phyloP scores from a whole-genome alignment of 2,329 filamentous ascomycete genomes.

The Pseudocercospora pini-densiflorae region DNA sequence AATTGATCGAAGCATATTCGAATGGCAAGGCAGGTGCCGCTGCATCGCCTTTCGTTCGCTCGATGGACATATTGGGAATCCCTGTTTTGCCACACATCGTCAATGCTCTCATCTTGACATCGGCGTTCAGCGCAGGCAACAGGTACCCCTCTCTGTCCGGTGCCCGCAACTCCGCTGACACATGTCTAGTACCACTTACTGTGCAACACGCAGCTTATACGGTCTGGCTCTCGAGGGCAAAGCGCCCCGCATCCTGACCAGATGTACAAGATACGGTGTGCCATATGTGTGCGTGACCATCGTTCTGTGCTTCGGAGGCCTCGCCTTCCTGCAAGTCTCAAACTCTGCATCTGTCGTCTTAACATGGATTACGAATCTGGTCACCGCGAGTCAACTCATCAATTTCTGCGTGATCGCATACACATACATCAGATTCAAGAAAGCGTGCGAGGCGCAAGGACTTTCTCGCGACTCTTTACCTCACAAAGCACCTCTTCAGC shows the following conservation, averaged over 20 bases:
- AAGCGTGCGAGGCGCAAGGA: not conserved
- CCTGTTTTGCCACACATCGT: constrained; percentile 69
- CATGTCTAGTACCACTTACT: constrained; percentile 40
- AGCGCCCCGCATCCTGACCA: constrained; percentile 59
- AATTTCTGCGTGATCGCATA: constrained; percentile 56
- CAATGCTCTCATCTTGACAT: constrained; percentile 70
- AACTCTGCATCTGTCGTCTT: constrained; percentile 22
- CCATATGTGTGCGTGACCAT: constrained; percentile 72
- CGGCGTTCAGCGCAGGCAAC: constrained; percentile 63
- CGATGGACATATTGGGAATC: constrained; percentile 70
- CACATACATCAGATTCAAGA: constrained; percentile 3
- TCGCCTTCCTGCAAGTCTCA: constrained; percentile 73
- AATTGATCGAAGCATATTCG: constrained; percentile 62
- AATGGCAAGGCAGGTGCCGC: constrained; percentile 59
- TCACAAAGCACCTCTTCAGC: not conserved
- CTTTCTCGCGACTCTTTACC: not conserved
- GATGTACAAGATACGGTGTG: constrained; percentile 56
- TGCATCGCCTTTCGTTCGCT: constrained; percentile 66
- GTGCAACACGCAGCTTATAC: constrained; percentile 56
- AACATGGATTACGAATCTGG: constrained; percentile 26
- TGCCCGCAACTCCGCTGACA: not conserved
- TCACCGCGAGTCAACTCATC: constrained; percentile 75
- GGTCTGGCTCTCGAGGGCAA: constrained; percentile 65
- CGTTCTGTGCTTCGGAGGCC: constrained; percentile 67
- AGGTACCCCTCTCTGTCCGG: constrained; percentile 46